Evolutionary conservation across 164 flowering plant species (phyloP).

Genomic region (Umbilicus rupestris): DNA sequence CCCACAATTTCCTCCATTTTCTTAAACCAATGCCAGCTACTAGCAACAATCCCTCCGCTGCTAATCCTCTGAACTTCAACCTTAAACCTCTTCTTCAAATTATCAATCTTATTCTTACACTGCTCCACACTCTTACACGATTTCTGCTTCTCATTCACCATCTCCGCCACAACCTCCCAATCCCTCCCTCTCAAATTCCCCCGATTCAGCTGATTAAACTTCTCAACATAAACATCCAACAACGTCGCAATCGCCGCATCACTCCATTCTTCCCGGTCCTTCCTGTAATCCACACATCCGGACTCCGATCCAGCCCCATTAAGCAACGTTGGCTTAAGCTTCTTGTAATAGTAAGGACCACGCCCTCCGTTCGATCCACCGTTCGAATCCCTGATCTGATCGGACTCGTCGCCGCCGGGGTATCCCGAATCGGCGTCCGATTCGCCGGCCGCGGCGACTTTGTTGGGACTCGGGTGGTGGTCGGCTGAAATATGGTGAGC

Average conservation of each 20-base stretch:
- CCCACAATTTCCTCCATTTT: constrained; percentile 77
- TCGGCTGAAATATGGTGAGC: constrained; percentile 20
- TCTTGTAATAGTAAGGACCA: constrained; percentile 27
- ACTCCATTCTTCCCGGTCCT: constrained; percentile 72
- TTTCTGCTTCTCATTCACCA: constrained; percentile 54
- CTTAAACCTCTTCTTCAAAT: constrained; percentile 90
- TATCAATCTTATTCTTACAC: constrained; percentile 94
- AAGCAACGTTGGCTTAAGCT: constrained; percentile 19
- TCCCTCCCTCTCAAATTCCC: constrained; percentile 67
- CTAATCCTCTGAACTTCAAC: constrained; percentile 70
- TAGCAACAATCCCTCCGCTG: constrained; percentile 38
- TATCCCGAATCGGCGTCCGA: constrained; percentile 22
- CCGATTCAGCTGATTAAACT: constrained; percentile 49
- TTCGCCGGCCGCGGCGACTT: constrained; percentile 13
- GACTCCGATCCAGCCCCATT: constrained; percentile 10
- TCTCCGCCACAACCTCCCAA: constrained; percentile 67
- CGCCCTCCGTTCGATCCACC: constrained; percentile 39
- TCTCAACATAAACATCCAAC: constrained; percentile 51
- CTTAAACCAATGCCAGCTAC: constrained; percentile 95
- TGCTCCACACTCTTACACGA: constrained; percentile 76
- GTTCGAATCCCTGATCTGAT: constrained; percentile 5
- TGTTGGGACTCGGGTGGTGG: constrained; percentile 17
- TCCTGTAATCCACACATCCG: constrained; percentile 28
- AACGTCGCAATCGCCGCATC: constrained; percentile 52
- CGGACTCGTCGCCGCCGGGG: constrained; percentile 22